A percentile compares a stretch with the other conserved stretches of the same genome.
phyloP scores from a whole-genome alignment of 2,329 filamentous ascomycete species.

The Xylariaceae sp. region DNA sequence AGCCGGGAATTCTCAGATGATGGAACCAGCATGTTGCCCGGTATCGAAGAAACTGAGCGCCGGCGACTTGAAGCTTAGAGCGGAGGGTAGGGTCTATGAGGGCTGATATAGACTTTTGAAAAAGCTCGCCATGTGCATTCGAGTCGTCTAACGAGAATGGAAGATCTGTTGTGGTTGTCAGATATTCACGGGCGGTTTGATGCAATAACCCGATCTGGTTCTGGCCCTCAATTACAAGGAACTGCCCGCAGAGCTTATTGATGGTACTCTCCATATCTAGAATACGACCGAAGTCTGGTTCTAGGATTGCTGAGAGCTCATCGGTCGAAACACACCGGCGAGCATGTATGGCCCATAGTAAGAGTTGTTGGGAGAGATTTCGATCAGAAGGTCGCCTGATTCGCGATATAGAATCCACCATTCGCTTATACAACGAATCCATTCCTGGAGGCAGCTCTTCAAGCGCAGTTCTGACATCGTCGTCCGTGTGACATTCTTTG shows the following conservation, averaged over 20 bases:
- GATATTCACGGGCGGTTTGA: conserved; percentile 41
- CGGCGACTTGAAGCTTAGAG: conserved; percentile 15
- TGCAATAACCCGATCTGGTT: conserved; percentile 38
- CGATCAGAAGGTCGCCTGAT: conserved; percentile 10
- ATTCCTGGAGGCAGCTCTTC: conserved; percentile 19
- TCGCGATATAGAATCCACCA: conserved; percentile 30
- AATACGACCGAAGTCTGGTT: conserved; percentile 16
- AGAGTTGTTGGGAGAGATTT: conserved; percentile 24
- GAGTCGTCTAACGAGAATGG: conserved; percentile 19
- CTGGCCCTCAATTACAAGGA: conserved; percentile 36
- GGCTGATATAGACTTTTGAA: conserved; percentile 18
- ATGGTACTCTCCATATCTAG: conserved; percentile 35
- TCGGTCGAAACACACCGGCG: conserved; percentile 26
- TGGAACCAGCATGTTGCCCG: conserved; percentile 27
- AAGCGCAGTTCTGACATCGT: conserved; percentile 13
- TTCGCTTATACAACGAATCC: conserved; percentile 37
- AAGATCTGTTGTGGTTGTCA: conserved; percentile 16
- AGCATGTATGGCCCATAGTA: conserved; percentile 32
- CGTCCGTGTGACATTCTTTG: conserved; percentile 13
- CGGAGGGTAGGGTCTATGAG: conserved; percentile 13
- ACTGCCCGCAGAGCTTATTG: conserved; percentile 35
- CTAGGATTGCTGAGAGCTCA: conserved; percentile 31
- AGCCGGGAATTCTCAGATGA: conserved; percentile 18
- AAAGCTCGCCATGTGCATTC: conserved; percentile 24
- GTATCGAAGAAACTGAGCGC: conserved; percentile 15